A percentile compares a stretch with the other conserved stretches of the same genome.
phyloP scores from a whole-genome alignment of 2,329 filamentous ascomycete genomes.

The Metarhizium sp. region DNA sequence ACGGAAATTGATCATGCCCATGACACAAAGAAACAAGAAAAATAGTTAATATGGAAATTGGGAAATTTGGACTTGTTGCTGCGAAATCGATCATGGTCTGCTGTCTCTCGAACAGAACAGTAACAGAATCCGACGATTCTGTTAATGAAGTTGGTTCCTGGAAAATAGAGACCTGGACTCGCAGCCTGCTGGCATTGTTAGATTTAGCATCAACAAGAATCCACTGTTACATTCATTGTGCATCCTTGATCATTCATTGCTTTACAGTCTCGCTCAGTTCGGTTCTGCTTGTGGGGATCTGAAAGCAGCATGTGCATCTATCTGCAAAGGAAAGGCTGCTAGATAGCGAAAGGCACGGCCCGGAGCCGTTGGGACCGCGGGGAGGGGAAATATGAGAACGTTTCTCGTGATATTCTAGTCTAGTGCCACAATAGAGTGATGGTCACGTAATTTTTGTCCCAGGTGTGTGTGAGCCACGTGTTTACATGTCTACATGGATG shows the following conservation, averaged over 20 bases:
- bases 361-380: conserved; percentile 5
- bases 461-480: background rate
- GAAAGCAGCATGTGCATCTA: background rate
- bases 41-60: background rate
- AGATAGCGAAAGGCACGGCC: conserved; percentile 3
- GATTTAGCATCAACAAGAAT: background rate
- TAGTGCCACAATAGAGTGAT: conserved; percentile 18
- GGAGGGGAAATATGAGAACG: conserved; percentile 2
- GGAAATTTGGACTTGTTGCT: background rate
- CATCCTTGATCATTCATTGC: background rate
- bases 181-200: background rate
- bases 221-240: conserved; percentile 3
- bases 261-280: background rate
- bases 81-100: background rate
- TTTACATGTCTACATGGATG: too few species aligned
- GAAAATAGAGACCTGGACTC: background rate
- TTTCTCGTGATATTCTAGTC: conserved; percentile 19
- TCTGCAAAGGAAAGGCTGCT: conserved; percentile 8
- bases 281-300: background rate
- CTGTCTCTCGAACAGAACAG: background rate
- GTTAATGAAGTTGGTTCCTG: background rate
- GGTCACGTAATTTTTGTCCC: conserved; percentile 5
- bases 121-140: background rate
- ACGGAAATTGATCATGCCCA: background rate
- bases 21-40: background rate